Base-by-base conservation (phyloP, 192 early-diverging fungal species). In the Gamsiella multidivaricata region DNA sequence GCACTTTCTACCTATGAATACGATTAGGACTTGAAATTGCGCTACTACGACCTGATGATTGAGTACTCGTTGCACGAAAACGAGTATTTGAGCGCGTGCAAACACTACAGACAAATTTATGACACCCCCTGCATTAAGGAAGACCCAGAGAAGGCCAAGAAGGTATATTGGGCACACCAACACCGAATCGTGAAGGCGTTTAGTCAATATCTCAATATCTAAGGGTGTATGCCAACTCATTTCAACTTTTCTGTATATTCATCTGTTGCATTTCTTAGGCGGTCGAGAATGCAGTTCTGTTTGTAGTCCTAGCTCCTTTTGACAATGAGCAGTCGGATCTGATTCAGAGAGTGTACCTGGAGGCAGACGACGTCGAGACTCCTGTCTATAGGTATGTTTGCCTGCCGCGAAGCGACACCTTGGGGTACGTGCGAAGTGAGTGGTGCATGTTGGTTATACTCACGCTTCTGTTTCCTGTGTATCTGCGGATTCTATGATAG, bases 11-110 rank as follows among this genome's bases (percentile, higher is more conserved):
- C 8, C 22, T 36, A 34, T 36, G 7, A 42, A 37, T 47, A 14
- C 42, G 9, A 39, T 31, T 64, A 95, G 89, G 94, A 96, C 79
- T 82, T 97, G 58, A 99, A 99, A 90, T 82, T 98, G 68, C 92
- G 96, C 43, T 99, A 89, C 87, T 98, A 97, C 81, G 89, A 96
- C 62, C 87, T 97, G 52, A 97, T 99, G 96, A 95, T 98, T 61
- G 90, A 95, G 81, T 91, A 94, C 66, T 94, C 96, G 7, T 69
- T 96, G 65, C 95, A 99, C 69, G 96, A 95, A 82, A 87, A 87
- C 45, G 87, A 95, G 80, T 97, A 92, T 72, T 84, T 99, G 69
- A 91, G 94, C 61, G 93, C 90, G 7, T 95, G 94, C 89, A 94
- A 97, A 80, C 92, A 96, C 80, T 98, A 93, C 82, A 87, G 94